Conservation (phyloP, 441 rosid genomes). For the Pelargonium myrrhifolium region DNA sequence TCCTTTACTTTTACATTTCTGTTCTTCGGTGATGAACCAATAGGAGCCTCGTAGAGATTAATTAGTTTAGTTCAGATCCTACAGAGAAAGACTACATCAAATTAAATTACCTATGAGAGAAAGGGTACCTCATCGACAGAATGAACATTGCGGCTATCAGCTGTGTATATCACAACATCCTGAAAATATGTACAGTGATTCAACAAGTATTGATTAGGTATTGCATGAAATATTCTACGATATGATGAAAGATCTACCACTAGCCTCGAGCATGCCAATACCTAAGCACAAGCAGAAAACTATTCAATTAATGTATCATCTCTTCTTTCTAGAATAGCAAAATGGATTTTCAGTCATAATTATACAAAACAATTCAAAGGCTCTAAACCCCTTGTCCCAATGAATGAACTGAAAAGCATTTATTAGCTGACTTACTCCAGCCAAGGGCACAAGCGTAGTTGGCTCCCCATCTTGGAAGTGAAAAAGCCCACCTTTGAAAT, state of each 20-base stretch:
- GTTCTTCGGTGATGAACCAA: neutral
- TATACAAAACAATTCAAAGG: neutral
- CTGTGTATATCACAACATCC: conserved; percentile 82
- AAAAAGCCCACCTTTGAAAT: conserved; percentile 78
- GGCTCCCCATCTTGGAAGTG: conserved; percentile 81
- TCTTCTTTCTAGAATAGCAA: neutral
- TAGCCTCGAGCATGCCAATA: no score
- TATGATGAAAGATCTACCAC: no score
- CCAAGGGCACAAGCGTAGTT: conserved; percentile 40
- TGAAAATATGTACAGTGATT: conserved; percentile 17
- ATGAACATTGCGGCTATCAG: conserved; percentile 72
- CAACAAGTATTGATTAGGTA: neutral
- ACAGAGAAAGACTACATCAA: neutral
- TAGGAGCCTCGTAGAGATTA: neutral
- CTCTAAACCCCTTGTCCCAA: neutral
- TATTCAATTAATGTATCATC: neutral
- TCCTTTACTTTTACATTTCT: neutral
- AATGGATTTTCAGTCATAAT: neutral
- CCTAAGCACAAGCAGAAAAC: neutral
- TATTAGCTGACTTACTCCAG: conserved; percentile 50
- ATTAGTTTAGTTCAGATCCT: neutral
- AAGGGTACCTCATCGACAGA: conserved; percentile 74
- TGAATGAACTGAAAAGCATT: conserved; percentile 1
- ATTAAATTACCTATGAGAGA: neutral
- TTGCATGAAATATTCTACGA: neutral